Evolutionary conservation across 2,329 filamentous ascomycete genomes (phyloP).

Genomic region (Epichloe uncinata): DNA sequence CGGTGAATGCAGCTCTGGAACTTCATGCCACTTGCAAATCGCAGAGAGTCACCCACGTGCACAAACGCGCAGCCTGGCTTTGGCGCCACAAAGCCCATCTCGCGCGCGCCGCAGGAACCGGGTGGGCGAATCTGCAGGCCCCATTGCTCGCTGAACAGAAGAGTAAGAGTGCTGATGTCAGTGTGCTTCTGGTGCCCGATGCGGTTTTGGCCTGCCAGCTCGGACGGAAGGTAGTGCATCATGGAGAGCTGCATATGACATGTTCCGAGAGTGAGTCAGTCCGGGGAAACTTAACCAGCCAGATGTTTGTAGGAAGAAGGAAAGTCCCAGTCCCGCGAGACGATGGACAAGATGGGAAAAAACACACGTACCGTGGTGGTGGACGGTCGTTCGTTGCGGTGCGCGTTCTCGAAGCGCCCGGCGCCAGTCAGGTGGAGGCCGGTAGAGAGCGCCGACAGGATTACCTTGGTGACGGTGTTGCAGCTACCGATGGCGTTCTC

Average conservation of each 20-base stretch:
- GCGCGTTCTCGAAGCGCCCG: constrained; percentile 34
- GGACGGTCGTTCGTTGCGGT: constrained; percentile 36
- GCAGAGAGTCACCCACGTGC: constrained; percentile 45
- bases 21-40: constrained; percentile 38
- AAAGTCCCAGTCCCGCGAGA: too few species aligned
- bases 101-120: constrained; percentile 22
- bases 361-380: constrained; percentile 23
- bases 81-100: constrained; percentile 41
- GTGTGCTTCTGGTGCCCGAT: constrained; percentile 44
- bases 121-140: constrained; percentile 43
- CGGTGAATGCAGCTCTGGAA: constrained; percentile 45
- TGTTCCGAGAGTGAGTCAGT: background rate
- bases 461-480: constrained; percentile 37
- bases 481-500: constrained; percentile 35
- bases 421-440: constrained; percentile 31
- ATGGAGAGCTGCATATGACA: constrained; percentile 25
- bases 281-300: background rate
- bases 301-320: too few species aligned
- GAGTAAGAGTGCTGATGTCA: constrained; percentile 40
- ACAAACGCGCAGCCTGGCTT: constrained; percentile 38
- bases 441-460: constrained; percentile 36
- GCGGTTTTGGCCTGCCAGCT: constrained; percentile 26
- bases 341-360: too few species aligned
- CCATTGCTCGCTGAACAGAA: constrained; percentile 43
- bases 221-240: constrained; percentile 39